Evolutionary conservation across 192 early-diverging fungal species (phyloP), one percentile per base, ranked within the genome.

Genomic region (Rhizoclosmatium globosum): DNA sequence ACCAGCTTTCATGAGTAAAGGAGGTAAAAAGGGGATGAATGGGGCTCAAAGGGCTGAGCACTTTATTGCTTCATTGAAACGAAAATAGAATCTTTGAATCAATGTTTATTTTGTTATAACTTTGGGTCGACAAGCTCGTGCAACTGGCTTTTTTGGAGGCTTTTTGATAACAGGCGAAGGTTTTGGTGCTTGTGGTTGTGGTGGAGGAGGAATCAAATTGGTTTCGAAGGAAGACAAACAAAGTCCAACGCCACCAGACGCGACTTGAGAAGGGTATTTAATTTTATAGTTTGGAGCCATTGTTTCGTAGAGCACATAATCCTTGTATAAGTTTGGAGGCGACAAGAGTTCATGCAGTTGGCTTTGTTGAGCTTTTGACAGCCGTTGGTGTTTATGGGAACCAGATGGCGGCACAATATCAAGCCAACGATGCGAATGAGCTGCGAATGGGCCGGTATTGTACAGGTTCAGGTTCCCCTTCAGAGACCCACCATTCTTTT

Each of bases 21-120:
- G 31, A 11, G 42, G 45, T 4, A 44, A 42, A 15, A 71, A 31
- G 50, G 50, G 7, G 7, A 23, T 71, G 48, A 71, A 39, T 57
- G 70, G 70, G 47, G 46, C 57, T 15, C 70, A 57, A 57, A 71
- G 70, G 38, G 70, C 70, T n/a, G 70, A 71, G 43, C 21, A 71
- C 50, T 71, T 71, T 71, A 71, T 71, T 57, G 47, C 70, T 11
- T 57, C 46, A 6, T 42, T 71, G 38, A 71, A 71, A 50, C n/a
- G 70, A 23, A 45, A 68, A 68, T 45, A 68, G 45, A 41, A 19
- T 9, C 38, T 19, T 7, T 62, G 23, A 13, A 17, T 53, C 50
- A 17, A 13, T 53, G 50, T 53, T 53, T 53, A 53, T 53, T 53
- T 13, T 53, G 50, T 13, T 53, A 13, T 17, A 53, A 7, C 17